Conservation (phyloP, 129 eudicot genomes). For the Pseudognaphalium luteoalbum region DNA sequence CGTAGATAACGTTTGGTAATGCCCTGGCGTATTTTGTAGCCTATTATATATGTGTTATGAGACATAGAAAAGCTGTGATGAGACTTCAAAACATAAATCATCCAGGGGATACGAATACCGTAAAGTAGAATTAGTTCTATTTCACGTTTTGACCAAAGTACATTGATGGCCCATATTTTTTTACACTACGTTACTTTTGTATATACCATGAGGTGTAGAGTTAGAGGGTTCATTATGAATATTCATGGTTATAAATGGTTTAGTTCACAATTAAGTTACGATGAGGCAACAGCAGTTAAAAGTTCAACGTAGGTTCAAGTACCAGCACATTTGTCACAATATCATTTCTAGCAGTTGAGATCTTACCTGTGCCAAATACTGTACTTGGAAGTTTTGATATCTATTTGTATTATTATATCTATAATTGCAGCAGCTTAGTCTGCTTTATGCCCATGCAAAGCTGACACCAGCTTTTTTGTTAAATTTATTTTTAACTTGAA, state of each 20-base stretch:
- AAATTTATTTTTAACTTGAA: not conserved
- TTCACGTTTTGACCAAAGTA: no score
- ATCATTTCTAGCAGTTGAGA: not conserved
- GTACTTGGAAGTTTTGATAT: not conserved
- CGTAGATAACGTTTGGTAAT: not conserved
- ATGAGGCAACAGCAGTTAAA: not conserved
- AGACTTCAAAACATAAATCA: not conserved
- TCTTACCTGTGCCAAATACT: not conserved
- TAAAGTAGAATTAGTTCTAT: no score
- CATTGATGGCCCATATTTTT: no score
- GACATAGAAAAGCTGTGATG: not conserved
- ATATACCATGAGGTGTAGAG: no score
- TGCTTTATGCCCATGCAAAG: not conserved
- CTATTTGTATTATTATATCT: not conserved
- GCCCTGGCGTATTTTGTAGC: not conserved
- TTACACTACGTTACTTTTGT: no score
- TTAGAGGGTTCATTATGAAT: no score
- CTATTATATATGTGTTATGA: not conserved
- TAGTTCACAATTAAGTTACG: not conserved
- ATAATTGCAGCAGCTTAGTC: not conserved
- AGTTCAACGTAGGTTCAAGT: not conserved
- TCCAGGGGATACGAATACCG: not conserved
- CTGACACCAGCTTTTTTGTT: not conserved
- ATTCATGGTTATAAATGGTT: no score
- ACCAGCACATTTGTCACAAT: not conserved